A percentile compares a stretch with the other conserved stretches of the same genome.
Conservation (phyloP, 352 stramenopile genomes). For the Stramenopiles sp. region DNA sequence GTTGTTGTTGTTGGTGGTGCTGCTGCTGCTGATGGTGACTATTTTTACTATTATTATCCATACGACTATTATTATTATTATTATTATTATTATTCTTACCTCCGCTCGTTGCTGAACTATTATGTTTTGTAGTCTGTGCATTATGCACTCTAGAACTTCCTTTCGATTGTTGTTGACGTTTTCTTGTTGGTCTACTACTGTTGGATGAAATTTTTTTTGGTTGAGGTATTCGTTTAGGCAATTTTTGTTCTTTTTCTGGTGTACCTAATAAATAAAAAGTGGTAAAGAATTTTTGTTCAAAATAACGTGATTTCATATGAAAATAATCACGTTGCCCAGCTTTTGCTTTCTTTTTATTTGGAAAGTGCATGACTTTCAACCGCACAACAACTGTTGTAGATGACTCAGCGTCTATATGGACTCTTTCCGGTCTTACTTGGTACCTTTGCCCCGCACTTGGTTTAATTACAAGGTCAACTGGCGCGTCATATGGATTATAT, state of each 20-base stretch:
- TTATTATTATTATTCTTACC: no score
- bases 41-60: no score
- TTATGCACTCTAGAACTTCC: no score
- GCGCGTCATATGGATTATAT: not conserved
- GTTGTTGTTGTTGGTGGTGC: no score
- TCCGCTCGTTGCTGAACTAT: no score
- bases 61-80: no score
- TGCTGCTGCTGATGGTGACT: no score
- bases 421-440: not conserved
- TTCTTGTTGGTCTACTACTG: no score
- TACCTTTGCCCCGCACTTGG: not conserved
- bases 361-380: not conserved
- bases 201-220: not conserved
- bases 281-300: not conserved
- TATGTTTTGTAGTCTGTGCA: no score
- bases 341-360: not conserved
- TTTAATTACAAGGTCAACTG: not conserved
- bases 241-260: not conserved
- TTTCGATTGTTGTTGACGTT: no score
- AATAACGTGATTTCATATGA: conserved; percentile 1
- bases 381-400: not conserved
- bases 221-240: not conserved
- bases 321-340: not conserved
- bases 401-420: not conserved
- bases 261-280: not conserved